Evolutionary conservation across 2,329 filamentous ascomycete genomes (phyloP).

Genomic region (Stagonosporopsis vannaccii): DNA sequence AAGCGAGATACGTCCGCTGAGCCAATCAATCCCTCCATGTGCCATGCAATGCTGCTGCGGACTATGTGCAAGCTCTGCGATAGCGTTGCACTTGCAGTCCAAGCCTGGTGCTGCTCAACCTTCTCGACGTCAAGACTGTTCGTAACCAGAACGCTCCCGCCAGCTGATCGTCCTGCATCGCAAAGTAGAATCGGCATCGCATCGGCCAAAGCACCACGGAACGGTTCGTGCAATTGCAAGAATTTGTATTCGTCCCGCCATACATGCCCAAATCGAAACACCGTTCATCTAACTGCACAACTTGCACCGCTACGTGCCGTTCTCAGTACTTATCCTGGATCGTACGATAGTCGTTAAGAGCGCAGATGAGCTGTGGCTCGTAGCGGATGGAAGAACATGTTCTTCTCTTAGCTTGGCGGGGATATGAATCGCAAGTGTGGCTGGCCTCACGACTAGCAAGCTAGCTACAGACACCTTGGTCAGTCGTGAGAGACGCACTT

Average conservation of each 20-base stretch:
- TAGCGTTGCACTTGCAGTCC: conserved; percentile 8
- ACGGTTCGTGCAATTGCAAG: conserved; percentile 12
- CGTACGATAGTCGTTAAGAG: neutral
- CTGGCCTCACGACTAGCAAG: conserved; percentile 7
- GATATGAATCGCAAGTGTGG: conserved; percentile 13
- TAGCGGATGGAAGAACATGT: neutral
- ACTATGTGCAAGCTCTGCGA: conserved; percentile 4
- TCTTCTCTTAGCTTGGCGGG: neutral
- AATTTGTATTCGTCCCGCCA: conserved; percentile 7
- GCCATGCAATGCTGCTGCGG: conserved; percentile 8
- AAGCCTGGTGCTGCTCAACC: neutral
- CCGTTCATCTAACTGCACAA: conserved; percentile 3
- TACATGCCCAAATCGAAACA: conserved; percentile 3
- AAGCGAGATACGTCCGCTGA: neutral
- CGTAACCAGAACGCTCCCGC: neutral
- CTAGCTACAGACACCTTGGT: conserved; percentile 6
- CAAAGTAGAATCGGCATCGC: conserved; percentile 12
- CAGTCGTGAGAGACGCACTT: neutral
- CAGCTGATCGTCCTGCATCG: conserved; percentile 4
- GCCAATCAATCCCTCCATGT: conserved; percentile 4
- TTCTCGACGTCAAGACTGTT: conserved; percentile 4
- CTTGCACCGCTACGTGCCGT: conserved; percentile 11
- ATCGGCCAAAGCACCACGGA: conserved; percentile 10
- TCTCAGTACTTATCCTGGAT: conserved; percentile 2
- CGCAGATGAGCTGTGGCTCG: conserved; percentile 7